phyloP scores from a whole-genome alignment of 768 basidiomycete species.

The Xerocomellus dryophilus region DNA sequence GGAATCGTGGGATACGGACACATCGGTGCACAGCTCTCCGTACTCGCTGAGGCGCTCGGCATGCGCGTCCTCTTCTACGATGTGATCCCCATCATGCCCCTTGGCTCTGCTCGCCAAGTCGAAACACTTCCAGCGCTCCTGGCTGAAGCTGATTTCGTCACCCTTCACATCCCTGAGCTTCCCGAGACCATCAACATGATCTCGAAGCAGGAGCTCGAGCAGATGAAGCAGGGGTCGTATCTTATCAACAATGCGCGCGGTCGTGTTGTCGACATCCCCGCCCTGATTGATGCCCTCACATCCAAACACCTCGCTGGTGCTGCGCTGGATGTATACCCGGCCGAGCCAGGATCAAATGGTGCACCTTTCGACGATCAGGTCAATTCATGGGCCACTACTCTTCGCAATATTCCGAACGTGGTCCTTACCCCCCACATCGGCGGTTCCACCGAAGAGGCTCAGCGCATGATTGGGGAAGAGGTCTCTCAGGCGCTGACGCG shows the following conservation, averaged over 20 bases:
- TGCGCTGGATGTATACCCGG: constrained; percentile 92
- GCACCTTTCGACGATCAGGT: constrained; percentile 84
- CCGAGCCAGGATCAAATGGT: constrained; percentile 91
- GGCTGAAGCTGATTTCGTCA: constrained; percentile 83
- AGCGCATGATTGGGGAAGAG: constrained; percentile 95
- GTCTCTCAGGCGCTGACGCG: constrained; percentile 81
- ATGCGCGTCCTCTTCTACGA: constrained; percentile 96
- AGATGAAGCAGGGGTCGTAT: constrained; percentile 94
- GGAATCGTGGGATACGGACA: constrained; percentile 99
- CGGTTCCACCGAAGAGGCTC: constrained; percentile 98
- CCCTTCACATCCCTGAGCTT: constrained; percentile 94
- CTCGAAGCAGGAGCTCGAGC: constrained; percentile 63
- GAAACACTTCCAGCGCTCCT: constrained; percentile 76
- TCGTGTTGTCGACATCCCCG: constrained; percentile 91
- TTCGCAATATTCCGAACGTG: constrained; percentile 80
- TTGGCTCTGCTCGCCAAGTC: constrained; percentile 90
- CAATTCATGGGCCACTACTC: constrained; percentile 76
- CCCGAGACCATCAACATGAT: constrained; percentile 97
- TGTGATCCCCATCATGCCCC: constrained; percentile 94
- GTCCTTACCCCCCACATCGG: constrained; percentile 99
- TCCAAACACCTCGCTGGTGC: constrained; percentile 85
- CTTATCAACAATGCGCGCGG: constrained; percentile 98
- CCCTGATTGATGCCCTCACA: constrained; percentile 75
- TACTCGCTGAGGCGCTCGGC: constrained; percentile 94
- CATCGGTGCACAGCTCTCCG: constrained; percentile 95